phyloP scores from a whole-genome alignment of 2,329 filamentous ascomycete species.

The Microascus cirrosus region DNA sequence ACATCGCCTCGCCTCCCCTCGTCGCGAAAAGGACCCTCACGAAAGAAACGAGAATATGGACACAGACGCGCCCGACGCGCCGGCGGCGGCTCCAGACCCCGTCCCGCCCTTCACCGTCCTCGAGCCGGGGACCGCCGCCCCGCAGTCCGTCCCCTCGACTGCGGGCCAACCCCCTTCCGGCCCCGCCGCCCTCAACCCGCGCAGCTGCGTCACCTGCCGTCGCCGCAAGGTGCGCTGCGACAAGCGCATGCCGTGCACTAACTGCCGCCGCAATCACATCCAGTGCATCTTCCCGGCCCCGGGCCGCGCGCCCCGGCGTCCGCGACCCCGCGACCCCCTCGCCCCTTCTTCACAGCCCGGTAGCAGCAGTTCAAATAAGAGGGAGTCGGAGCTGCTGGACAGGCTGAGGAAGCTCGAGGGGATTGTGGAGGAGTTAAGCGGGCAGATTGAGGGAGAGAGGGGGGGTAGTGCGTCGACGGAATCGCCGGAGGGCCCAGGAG shows the following conservation, averaged over 20 bases:
- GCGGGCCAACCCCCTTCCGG: background rate
- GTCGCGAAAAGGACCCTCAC: background rate
- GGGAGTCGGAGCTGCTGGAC: constrained; percentile 60
- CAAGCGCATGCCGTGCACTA: constrained; percentile 65
- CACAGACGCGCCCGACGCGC: constrained; percentile 2
- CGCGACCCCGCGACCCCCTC: constrained; percentile 53
- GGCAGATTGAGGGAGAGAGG: constrained; percentile 49
- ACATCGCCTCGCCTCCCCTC: background rate
- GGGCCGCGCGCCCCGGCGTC: constrained; percentile 58
- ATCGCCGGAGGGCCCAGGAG: background rate
- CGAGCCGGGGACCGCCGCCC: constrained; percentile 7
- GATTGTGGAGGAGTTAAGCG: constrained; percentile 60
- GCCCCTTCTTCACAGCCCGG: constrained; percentile 33
- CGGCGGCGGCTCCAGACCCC: constrained; percentile 1
- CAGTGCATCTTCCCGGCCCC: constrained; percentile 66
- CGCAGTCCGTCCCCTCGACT: constrained; percentile 4
- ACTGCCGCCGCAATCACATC: constrained; percentile 60
- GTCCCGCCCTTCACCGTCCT: constrained; percentile 7
- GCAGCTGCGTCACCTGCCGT: constrained; percentile 38
- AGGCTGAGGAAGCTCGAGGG: constrained; percentile 62
- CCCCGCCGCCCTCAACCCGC: constrained; percentile 33
- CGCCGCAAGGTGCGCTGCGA: constrained; percentile 65
- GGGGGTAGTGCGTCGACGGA: background rate
- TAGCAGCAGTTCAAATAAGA: constrained; percentile 35
- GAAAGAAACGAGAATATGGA: constrained; percentile 1